These are phyloP conservation scores for Aspergillus haitiensis DNA, from an alignment of 495 filamentous ascomycete species.

Conservation along the genomic window DNA sequence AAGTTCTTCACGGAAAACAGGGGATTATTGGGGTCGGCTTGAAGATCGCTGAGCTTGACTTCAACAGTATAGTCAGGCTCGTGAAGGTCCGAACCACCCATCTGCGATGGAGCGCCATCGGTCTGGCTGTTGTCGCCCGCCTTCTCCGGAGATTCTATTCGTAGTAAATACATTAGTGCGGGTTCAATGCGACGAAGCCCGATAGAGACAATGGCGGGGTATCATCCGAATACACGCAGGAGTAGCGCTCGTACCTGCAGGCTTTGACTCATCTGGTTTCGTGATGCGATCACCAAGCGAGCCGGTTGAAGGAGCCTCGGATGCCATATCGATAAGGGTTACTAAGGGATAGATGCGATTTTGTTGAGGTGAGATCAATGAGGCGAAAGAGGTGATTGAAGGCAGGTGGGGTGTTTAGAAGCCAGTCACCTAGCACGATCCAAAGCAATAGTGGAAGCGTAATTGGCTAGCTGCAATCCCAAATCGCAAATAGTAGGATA, in stretches of 20 bases:
- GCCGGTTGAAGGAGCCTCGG: constrained; percentile 34
- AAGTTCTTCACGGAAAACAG: constrained; percentile 83
- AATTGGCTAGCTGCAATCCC: not conserved
- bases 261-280: constrained; percentile 35
- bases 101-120: constrained; percentile 52
- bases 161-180: constrained; percentile 20
- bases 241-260: constrained; percentile 33
- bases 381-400: not conserved
- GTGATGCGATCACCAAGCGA: constrained; percentile 66
- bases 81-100: constrained; percentile 57
- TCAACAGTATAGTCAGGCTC: constrained; percentile 80
- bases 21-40: constrained; percentile 82
- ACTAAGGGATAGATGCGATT: not conserved
- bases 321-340: constrained; percentile 30
- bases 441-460: not conserved
- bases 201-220: constrained; percentile 17
- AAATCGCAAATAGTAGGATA: not conserved
- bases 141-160: constrained; percentile 21
- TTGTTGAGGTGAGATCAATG: not conserved
- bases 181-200: constrained; percentile 16
- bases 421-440: not conserved
- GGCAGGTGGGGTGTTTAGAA: constrained; percentile 4
- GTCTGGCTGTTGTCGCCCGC: constrained; percentile 34
- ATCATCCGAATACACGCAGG: constrained; percentile 16
- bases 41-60: constrained; percentile 86